phyloP scores from a whole-genome alignment of 2,329 filamentous ascomycete genomes.

The Monilinia fructicola region DNA sequence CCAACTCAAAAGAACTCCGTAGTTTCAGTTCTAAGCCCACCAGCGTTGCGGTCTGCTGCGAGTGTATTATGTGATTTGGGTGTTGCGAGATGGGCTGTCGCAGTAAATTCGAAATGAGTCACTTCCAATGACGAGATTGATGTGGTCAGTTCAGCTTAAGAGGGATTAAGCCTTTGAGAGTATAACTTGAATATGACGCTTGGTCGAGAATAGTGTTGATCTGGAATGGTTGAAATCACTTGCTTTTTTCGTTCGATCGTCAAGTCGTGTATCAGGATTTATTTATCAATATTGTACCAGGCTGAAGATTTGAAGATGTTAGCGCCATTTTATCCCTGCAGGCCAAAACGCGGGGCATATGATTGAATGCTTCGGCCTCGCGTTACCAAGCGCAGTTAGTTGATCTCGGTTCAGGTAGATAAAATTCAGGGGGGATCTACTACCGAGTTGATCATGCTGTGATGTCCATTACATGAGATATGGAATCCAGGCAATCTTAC shows the following conservation, averaged over 20 bases:
- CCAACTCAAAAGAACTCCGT: conserved; percentile 8
- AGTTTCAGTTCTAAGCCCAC: not conserved
- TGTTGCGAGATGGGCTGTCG: conserved; percentile 8
- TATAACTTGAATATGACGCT: not conserved
- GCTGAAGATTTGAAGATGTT: conserved; percentile 22
- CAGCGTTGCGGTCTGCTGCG: not conserved
- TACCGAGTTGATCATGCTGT: too few species aligned
- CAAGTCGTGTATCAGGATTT: not conserved
- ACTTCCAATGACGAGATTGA: conserved; percentile 2
- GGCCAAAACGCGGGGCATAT: conserved; percentile 15
- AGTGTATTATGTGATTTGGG: conserved; percentile 3
- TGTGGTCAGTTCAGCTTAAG: not conserved
- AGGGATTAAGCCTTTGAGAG: not conserved
- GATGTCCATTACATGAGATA: too few species aligned
- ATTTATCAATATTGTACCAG: conserved; percentile 7
- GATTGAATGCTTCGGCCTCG: not conserved
- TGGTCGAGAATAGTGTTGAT: not conserved
- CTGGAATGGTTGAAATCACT: not conserved
- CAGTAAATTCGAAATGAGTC: conserved; percentile 19
- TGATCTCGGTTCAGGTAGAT: conserved; percentile 7
- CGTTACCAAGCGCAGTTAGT: not conserved
- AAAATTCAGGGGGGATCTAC: not conserved
- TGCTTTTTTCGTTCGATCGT: not conserved
- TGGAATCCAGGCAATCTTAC: not conserved
- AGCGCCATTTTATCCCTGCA: conserved; percentile 22